Evolutionary conservation across 345 rosid genomes (phyloP).

Genomic region (Psidium friedrichsthalianum): DNA sequence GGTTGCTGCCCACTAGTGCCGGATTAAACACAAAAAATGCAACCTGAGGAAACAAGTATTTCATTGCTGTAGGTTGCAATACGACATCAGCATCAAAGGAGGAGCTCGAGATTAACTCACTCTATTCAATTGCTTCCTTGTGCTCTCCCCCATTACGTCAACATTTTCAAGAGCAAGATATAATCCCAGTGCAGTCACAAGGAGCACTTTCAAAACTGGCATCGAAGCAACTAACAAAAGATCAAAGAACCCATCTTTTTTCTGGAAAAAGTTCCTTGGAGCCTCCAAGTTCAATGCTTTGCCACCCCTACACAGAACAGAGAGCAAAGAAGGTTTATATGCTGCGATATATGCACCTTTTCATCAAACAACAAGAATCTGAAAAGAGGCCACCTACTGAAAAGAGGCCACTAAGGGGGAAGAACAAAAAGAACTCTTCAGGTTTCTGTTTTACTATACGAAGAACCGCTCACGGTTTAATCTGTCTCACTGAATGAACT

Average conservation of each 20-base stretch:
- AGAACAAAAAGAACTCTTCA: background rate
- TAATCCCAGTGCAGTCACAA: conserved; percentile 30
- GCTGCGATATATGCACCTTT: background rate
- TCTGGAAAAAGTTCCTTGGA: background rate
- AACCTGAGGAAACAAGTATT: conserved; percentile 6
- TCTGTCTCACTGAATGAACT: background rate
- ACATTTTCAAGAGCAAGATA: conserved; percentile 21
- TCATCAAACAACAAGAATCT: background rate
- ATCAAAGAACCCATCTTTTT: conserved; percentile 17
- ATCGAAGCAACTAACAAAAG: conserved; percentile 19
- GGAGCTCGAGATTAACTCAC: conserved; percentile 1
- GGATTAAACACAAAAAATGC: conserved; percentile 34
- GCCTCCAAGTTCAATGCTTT: background rate
- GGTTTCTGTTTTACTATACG: background rate
- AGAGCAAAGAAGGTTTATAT: background rate
- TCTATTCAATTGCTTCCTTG: conserved; percentile 19
- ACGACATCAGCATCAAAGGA: background rate
- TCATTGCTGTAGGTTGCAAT: background rate
- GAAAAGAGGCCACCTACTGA: background rate
- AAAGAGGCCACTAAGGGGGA: background rate
- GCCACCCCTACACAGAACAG: background rate
- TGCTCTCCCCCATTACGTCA: conserved; percentile 17
- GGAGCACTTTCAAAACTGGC: conserved; percentile 26
- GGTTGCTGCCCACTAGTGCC: conserved; percentile 26
- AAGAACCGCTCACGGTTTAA: background rate